Base-by-base conservation (phyloP, 2,329 filamentous ascomycete species). In the Microsporum ferrugineum region DNA sequence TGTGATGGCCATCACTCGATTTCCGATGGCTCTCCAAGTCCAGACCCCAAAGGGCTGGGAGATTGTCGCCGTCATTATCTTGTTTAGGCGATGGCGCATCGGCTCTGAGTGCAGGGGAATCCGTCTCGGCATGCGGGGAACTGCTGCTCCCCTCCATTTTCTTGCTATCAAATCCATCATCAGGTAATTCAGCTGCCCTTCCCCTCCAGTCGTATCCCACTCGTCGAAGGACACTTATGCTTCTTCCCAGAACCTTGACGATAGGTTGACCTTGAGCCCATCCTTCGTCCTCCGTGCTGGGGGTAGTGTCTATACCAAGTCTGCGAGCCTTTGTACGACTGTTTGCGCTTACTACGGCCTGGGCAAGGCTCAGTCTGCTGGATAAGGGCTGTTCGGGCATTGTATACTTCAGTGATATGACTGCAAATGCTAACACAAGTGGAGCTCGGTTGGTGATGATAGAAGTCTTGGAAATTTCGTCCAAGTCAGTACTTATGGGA, bases 301-400 rank as follows among this genome's bases (percentile, higher is more conserved):
- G 78, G 0, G 83, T 83, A 58, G 79, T 82, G 64, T 88, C 84
- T 23, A 95, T 77, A 0, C 90, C 90, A 34, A 95, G 75, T 64
- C 82, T 87, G 33, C 86, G 80, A 7, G 90, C 90, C 73, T 91
- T 91, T 39, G 83, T 84, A 65, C 85, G 82, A 63, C 88, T 90
- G 69, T 92, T 94, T 33, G 85, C 84, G 70, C 88, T 91, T 14
- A 95, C 88, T 0, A 94, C 85, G 0, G 88, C 89, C 72, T 95
- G 90, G 0, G 86, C 88, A 23, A 96, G 77, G 69, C 89, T 95
- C 23, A 95, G 76, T 55, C 89, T 80, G 70, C 89, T 92, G n/a
- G 88, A 94, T 2, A 86, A 79, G 2, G 90, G 90, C 70, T 96
- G 91, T 66, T 88, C 86, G 0, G 90, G 88, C 86, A 91, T 92